Conservation (phyloP, 129 eudicot genomes). For the Lactuca sativa region DNA sequence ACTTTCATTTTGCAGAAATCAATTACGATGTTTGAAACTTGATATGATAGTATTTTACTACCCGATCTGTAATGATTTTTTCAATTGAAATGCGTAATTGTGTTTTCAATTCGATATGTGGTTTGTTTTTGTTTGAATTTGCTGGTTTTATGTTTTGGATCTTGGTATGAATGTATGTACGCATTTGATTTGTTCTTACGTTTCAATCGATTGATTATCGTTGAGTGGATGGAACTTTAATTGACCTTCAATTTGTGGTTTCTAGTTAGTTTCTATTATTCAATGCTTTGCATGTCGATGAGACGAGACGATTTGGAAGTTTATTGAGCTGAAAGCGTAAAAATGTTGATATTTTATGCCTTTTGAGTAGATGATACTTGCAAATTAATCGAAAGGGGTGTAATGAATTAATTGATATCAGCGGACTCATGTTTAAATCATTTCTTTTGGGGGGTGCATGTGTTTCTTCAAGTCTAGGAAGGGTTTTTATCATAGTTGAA, state of each 20-base stretch:
- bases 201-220: slow-evolving; percentile 5
- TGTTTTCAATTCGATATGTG: slow-evolving; percentile 6
- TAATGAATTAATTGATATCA: background rate
- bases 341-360: background rate
- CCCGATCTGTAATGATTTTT: slow-evolving; percentile 21
- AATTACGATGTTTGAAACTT: slow-evolving; percentile 11
- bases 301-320: background rate
- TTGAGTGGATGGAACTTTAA: slow-evolving; percentile 17
- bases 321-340: slow-evolving; percentile 3
- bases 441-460: background rate
- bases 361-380: background rate
- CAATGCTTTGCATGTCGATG: slow-evolving; percentile 25
- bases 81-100: slow-evolving; percentile 5
- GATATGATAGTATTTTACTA: background rate
- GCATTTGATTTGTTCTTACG: slow-evolving; percentile 13
- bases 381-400: background rate
- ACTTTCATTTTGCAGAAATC: background rate
- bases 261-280: background rate
- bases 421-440: background rate
- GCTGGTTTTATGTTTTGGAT: slow-evolving; percentile 1
- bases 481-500: too few relatives aligned
- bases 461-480: too few relatives aligned
- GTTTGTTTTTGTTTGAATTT: slow-evolving; percentile 5
- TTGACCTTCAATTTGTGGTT: background rate
- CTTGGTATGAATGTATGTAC: slow-evolving; percentile 11